Percentiles rank a stretch among this genome's conserved stretches.
These are phyloP conservation scores for Candida tallmaniae DNA, from an alignment of 805 yeast genomes.

Conservation along the genomic window DNA sequence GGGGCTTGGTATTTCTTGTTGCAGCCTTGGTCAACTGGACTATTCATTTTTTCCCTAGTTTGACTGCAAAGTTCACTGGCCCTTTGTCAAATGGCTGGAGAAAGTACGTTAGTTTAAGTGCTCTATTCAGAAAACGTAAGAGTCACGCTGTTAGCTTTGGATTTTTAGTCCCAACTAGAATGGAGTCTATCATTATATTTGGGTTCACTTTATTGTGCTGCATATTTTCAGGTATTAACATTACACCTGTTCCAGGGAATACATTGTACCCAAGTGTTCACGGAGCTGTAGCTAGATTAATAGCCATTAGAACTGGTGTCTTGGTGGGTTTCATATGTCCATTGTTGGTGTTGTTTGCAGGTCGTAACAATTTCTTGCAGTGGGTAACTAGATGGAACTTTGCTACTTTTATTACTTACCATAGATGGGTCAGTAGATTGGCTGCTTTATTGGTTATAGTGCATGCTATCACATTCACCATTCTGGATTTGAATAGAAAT, in stretches of 20 bases:
- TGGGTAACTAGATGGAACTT: constrained; percentile 51
- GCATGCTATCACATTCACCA: constrained; percentile 54
- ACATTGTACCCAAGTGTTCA: constrained; percentile 7
- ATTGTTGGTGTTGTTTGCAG: constrained; percentile 57
- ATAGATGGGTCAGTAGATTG: constrained; percentile 53
- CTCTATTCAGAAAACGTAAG: constrained; percentile 14
- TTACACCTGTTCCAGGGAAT: constrained; percentile 7
- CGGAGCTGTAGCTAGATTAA: constrained; percentile 25
- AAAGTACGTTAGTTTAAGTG: constrained; percentile 16
- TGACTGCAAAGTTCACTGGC: constrained; percentile 15
- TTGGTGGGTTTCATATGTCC: constrained; percentile 53
- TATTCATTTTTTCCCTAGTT: constrained; percentile 17
- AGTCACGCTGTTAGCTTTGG: constrained; percentile 7
- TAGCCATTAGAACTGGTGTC: constrained; percentile 52
- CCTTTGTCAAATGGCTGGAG: constrained; percentile 15
- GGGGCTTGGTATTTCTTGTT: constrained; percentile 34
- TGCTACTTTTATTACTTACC: constrained; percentile 52
- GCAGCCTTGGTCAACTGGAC: constrained; percentile 24
- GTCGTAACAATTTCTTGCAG: constrained; percentile 64
- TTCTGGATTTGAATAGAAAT: constrained; percentile 18
- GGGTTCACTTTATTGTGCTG: constrained; percentile 22
- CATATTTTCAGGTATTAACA: constrained; percentile 12
- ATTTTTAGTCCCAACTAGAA: constrained; percentile 42
- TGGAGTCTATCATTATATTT: constrained; percentile 40
- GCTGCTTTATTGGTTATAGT: constrained; percentile 36